Conservation (phyloP, 73 alveolate genomes). For the Paramecium biaurelia region DNA sequence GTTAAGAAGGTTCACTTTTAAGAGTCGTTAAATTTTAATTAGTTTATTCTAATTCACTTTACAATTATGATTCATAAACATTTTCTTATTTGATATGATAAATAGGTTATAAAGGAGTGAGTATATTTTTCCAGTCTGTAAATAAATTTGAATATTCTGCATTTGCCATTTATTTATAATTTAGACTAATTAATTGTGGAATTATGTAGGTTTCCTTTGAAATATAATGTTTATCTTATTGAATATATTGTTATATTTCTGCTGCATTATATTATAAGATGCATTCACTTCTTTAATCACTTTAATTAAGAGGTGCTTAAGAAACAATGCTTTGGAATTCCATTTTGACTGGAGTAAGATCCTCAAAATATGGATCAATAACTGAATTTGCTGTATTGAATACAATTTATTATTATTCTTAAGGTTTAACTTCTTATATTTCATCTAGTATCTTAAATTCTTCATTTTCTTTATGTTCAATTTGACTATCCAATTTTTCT, state of each 20-base stretch:
- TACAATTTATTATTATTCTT: neutral
- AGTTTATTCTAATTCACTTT: neutral
- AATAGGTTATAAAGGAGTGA: neutral
- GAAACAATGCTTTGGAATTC: conserved; percentile 39
- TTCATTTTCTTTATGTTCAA: neutral
- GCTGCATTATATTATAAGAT: conserved; percentile 35
- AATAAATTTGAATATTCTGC: neutral
- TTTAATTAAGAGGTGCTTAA: conserved; percentile 19
- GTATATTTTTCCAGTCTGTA: conserved; percentile 29
- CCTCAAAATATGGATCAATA: neutral
- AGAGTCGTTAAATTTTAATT: neutral
- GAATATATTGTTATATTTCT: conserved; percentile 33
- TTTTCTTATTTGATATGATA: neutral
- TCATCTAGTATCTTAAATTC: conserved; percentile 1
- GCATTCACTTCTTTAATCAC: conserved; percentile 45
- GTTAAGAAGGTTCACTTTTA: neutral
- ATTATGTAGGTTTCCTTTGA: neutral
- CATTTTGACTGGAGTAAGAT: conserved; percentile 34
- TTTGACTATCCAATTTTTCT: neutral
- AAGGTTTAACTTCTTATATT: neutral
- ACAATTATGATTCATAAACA: neutral
- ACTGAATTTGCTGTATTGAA: conserved; percentile 31
- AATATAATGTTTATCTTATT: conserved; percentile 35
- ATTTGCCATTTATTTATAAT: neutral
- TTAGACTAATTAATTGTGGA: conserved; percentile 23